Evolutionary conservation across 139 green algal species (phyloP), one percentile per base, ranked within the genome.

Genomic region (Micromonas pusilla): DNA sequence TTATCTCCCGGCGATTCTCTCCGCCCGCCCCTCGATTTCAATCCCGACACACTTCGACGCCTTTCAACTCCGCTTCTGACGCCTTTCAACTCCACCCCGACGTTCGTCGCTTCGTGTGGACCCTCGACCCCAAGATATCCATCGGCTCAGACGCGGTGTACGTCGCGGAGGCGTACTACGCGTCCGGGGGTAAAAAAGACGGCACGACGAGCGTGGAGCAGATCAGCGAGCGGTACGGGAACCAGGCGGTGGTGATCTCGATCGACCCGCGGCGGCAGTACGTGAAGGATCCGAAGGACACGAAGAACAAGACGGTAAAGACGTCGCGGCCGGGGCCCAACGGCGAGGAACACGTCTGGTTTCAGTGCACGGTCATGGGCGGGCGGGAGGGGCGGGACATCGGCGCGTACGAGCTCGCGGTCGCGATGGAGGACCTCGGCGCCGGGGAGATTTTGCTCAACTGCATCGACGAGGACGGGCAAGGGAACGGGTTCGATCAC

Each of bases 371-470:
- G 0, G 88, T 96, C 5, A 96, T 92, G 83, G 95, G 95, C 0
- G 95, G 95, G 37, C 64, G 90, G 9, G 93, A 98, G 86, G 91
- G 90, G 1, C 85, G 93, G 0, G 90, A 96, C 70, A 87, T 98
- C 37, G 94, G 93, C 32, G 94, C 92, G 0, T 90, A 96, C 34
- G 88, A 97, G 86, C 85, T 99, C 63, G 92, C 95, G 0, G 78
- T 84, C 60, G 94, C 89, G 1, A 83, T 97, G 32, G 92, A 98
- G 82, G 91, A 89, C 9, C 85, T 99, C 72, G 95, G 95, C 0
- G 94, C 95, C 16, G 95, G 95, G 16, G 95, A 99, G 86, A 97
- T 99, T 81, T 82, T 99, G 80, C 89, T 99, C 57, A 99, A 99
- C 85, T 97, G 92, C 88, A 99, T 99, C 78, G 94, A 99, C 85